Percentiles rank a stretch among this genome's conserved stretches.
Evolutionary conservation across 768 basidiomycete genomes (phyloP).

Genomic region (Podaxis sp.): DNA sequence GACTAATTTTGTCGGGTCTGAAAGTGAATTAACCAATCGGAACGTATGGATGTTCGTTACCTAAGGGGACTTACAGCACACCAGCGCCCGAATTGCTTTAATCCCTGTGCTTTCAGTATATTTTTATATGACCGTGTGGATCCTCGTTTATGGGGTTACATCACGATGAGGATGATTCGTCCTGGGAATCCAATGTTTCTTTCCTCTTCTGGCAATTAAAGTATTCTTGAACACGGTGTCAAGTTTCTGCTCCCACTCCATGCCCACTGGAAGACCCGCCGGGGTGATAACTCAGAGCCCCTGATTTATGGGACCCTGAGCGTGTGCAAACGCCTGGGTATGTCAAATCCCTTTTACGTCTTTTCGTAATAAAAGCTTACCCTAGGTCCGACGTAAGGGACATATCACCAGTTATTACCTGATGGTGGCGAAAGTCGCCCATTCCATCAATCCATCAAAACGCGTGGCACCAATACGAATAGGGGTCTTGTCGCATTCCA

Average conservation of each 20-base stretch:
- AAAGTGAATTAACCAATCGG: too few relatives aligned
- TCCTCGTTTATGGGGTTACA: constrained; percentile 8
- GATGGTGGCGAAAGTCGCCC: neutral
- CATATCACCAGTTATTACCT: neutral
- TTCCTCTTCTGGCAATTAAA: neutral
- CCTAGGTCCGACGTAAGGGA: neutral
- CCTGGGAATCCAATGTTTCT: neutral
- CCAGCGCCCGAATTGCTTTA: neutral
- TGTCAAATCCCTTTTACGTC: neutral
- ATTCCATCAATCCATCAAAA: neutral
- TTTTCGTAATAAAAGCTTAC: neutral
- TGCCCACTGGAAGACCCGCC: neutral
- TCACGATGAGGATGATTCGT: neutral
- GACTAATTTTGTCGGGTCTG: too few relatives aligned
- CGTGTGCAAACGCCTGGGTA: neutral
- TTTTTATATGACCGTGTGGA: constrained; percentile 12
- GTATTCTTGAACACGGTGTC: neutral
- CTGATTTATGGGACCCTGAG: neutral
- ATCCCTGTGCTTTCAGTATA: neutral
- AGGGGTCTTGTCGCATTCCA: neutral
- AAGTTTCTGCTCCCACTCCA: neutral
- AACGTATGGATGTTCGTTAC: neutral
- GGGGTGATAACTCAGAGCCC: neutral
- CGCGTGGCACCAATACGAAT: neutral
- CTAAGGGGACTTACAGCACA: neutral